These are phyloP conservation scores for Solanum hybrid DNA, from an alignment of 305 asterid species.

Conservation along the genomic window DNA sequence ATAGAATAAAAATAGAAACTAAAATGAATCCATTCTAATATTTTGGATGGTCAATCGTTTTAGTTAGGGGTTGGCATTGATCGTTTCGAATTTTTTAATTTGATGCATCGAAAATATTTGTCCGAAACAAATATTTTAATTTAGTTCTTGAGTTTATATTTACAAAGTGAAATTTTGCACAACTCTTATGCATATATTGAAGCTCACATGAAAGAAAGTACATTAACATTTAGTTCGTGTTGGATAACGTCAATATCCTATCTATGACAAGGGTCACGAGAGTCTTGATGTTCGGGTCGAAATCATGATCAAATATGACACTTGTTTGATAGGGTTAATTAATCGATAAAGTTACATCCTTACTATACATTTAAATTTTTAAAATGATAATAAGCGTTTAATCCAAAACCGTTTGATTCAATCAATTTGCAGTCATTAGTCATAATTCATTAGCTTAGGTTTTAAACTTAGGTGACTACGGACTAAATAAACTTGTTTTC, in stretches of 20 bases:
- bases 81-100: no score
- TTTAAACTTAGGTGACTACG: no score
- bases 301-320: background rate
- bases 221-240: background rate
- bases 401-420: background rate
- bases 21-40: no score
- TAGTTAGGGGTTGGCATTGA: no score
- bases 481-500: no score
- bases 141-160: no score
- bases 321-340: background rate
- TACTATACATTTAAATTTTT: no score
- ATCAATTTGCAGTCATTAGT: background rate
- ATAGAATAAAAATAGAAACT: no score
- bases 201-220: background rate
- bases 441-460: background rate
- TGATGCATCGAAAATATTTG: no score
- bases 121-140: no score
- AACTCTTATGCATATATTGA: background rate
- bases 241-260: background rate
- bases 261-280: background rate
- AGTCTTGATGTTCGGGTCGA: background rate
- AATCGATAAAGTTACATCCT: background rate
- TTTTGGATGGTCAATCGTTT: no score
- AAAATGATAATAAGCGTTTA: no score
- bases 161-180: background rate